Evolutionary conservation across 2,329 filamentous ascomycete genomes (phyloP).

Genomic region (Diaporthe helianthi): DNA sequence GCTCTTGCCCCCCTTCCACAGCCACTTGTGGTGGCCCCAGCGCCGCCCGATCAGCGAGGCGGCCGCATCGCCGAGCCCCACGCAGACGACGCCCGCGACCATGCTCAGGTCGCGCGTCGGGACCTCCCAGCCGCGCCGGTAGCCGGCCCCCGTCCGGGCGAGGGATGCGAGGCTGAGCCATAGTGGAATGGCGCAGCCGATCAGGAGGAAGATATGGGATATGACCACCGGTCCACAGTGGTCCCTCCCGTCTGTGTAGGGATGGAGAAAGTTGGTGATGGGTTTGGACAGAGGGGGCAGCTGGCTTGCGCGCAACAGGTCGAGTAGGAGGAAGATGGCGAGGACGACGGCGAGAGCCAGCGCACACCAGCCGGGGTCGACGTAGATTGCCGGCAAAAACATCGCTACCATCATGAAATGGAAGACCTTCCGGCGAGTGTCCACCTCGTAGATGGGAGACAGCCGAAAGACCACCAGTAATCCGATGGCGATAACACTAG

Average conservation of each 20-base stretch:
- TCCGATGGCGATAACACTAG: conserved; percentile 71
- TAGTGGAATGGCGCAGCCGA: conserved; percentile 92
- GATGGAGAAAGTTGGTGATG: conserved; percentile 84
- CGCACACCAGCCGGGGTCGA: conserved; percentile 85
- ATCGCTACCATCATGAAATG: conserved; percentile 98
- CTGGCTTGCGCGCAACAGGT: conserved; percentile 88
- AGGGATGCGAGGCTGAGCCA: conserved; percentile 85
- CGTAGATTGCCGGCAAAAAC: conserved; percentile 84
- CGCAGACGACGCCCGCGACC: conserved; percentile 91
- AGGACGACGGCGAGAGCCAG: conserved; percentile 82
- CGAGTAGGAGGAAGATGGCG: conserved; percentile 84
- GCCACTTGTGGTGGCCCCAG: conserved; percentile 88
- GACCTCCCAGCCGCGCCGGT: conserved; percentile 78
- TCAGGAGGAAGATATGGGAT: conserved; percentile 92
- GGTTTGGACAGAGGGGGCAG: conserved; percentile 88
- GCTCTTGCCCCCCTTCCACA: conserved; percentile 96
- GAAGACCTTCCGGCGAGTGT: conserved; percentile 95
- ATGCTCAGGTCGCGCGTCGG: conserved; percentile 80
- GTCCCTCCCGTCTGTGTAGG: conserved; percentile 94
- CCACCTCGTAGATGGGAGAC: conserved; percentile 83
- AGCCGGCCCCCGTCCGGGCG: conserved; percentile 59
- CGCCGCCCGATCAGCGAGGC: conserved; percentile 88
- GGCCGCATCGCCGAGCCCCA: conserved; percentile 93
- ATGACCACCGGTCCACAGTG: conserved; percentile 93
- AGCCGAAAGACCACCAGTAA: conserved; percentile 78